phyloP scores from a whole-genome alignment of 352 stramenopile genomes.

The Pythium coloratum region DNA sequence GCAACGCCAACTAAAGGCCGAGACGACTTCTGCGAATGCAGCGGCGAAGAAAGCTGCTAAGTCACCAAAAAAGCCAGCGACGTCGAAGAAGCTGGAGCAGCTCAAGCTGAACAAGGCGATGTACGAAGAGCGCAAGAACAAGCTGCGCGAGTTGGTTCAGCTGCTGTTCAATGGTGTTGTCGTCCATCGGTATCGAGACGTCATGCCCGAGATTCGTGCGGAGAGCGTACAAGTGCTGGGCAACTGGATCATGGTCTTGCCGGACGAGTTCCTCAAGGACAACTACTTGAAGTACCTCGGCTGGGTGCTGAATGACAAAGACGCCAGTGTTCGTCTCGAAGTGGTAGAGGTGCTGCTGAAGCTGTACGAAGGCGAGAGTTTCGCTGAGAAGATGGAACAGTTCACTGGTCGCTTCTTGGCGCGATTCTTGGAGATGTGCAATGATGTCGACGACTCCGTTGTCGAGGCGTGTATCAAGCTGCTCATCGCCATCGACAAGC shows the following conservation, averaged over 20 bases:
- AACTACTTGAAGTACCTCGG: constrained; percentile 96
- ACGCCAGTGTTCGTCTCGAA: constrained; percentile 72
- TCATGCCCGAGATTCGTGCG: constrained; percentile 91
- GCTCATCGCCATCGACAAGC: constrained; percentile 81
- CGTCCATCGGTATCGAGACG: constrained; percentile 89
- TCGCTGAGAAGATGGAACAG: constrained; percentile 64
- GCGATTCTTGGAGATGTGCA: constrained; percentile 79
- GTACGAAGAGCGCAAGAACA: constrained; percentile 59
- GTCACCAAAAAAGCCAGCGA: constrained; percentile 13
- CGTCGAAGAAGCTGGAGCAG: constrained; percentile 53
- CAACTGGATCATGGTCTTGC: constrained; percentile 81
- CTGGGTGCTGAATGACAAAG: constrained; percentile 94
- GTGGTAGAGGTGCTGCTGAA: constrained; percentile 80
- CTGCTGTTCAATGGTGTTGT: constrained; percentile 77
- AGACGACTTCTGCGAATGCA: constrained; percentile 27
- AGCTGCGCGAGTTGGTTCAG: constrained; percentile 61
- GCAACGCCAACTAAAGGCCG: constrained; percentile 70
- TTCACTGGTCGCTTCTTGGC: constrained; percentile 82
- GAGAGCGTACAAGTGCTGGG: constrained; percentile 82
- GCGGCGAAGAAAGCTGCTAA: constrained; percentile 23
- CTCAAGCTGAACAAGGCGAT: constrained; percentile 69
- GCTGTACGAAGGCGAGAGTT: constrained; percentile 81
- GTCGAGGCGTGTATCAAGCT: constrained; percentile 70
- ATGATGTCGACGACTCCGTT: constrained; percentile 74
- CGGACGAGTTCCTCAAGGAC: constrained; percentile 91